Evolutionary conservation across 805 yeast species (phyloP).

Genomic region (Saturnispora kantuleensis): DNA sequence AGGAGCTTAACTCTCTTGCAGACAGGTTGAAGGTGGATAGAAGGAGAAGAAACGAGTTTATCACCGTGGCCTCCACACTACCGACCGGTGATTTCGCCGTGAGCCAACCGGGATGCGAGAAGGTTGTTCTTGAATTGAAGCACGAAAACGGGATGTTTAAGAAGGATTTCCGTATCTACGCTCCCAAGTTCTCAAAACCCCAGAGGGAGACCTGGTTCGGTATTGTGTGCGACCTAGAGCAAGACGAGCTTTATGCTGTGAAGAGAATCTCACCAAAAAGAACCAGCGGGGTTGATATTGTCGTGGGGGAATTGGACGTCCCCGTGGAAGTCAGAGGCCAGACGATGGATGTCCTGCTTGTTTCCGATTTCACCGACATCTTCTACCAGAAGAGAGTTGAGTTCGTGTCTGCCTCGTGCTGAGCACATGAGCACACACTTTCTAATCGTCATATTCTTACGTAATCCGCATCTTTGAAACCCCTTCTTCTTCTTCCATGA

Average conservation of each 20-base stretch:
- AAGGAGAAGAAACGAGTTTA: constrained; percentile 38
- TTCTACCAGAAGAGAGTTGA: constrained; percentile 14
- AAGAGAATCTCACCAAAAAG: constrained; percentile 65
- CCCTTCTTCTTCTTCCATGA: too few species aligned
- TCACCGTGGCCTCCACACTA: constrained; percentile 41
- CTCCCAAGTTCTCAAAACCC: constrained; percentile 78
- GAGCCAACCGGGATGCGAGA: constrained; percentile 26
- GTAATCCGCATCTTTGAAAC: too few species aligned
- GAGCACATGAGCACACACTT: too few species aligned
- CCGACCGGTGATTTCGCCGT: constrained; percentile 49
- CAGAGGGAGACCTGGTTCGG: constrained; percentile 94
- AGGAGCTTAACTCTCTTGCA: constrained; percentile 27
- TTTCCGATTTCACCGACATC: constrained; percentile 62
- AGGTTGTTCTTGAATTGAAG: constrained; percentile 35
- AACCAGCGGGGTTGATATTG: constrained; percentile 26
- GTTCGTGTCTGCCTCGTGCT: neutral
- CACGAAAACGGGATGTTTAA: constrained; percentile 46
- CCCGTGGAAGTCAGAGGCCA: constrained; percentile 40
- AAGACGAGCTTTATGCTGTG: constrained; percentile 48
- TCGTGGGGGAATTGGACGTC: constrained; percentile 37
- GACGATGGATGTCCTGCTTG: constrained; percentile 36
- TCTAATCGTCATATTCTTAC: too few species aligned
- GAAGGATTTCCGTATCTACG: constrained; percentile 55
- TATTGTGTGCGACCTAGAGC: constrained; percentile 41
- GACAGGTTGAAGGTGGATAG: constrained; percentile 32